Evolutionary conservation across 176 grass and related monocot species (phyloP), one percentile per base, ranked within the genome.

Genomic region (Tillandsia leiboldiana): DNA sequence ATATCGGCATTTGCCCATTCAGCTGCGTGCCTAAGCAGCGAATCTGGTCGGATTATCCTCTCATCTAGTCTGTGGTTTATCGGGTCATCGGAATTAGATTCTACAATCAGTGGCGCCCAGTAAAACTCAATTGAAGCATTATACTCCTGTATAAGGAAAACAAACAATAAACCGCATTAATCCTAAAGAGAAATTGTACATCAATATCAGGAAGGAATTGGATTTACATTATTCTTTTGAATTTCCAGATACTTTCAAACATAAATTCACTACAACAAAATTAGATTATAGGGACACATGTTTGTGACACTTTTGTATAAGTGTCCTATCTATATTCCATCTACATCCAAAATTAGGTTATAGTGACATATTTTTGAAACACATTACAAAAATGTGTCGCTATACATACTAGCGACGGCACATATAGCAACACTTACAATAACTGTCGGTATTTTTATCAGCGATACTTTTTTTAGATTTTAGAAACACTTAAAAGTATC

Each of bases 11-110:
- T 53, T 3, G 29, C 47, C 75, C 75, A 77, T 11, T 51, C 27
- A 26, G 11, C 13, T 47, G 75, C 75, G 49, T 77, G 75, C 1
- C 10, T 77, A 7, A 50, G 10, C 12, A 77, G 33, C 0, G 53
- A 57, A 28, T 69, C 65, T 7, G 64, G 28, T n/a, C 66, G 65
- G 27, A 77, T 77, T 65, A 69, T 77, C 42, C 75, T 54, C 18
- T 69, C 53, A 4, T 20, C 12, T 49, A 62, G 15, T 49, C 53
- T 57, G 28, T 77, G 75, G 33, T 29, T 57, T 10, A 77, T 52
- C n/a, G 75, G 75, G 22, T 77, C 75, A 62, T 77, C 75, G 15
- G 64, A 77, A 14, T 77, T 77, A 10, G 75, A 77, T 48, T 77
- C 75, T 2, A 77, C 53, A 14, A 77, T 12, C 11, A 77, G 18